Evolutionary conservation across 2,329 filamentous ascomycete species (phyloP), one percentile per base, ranked within the genome.

Genomic region (Scorias spongiosa): DNA sequence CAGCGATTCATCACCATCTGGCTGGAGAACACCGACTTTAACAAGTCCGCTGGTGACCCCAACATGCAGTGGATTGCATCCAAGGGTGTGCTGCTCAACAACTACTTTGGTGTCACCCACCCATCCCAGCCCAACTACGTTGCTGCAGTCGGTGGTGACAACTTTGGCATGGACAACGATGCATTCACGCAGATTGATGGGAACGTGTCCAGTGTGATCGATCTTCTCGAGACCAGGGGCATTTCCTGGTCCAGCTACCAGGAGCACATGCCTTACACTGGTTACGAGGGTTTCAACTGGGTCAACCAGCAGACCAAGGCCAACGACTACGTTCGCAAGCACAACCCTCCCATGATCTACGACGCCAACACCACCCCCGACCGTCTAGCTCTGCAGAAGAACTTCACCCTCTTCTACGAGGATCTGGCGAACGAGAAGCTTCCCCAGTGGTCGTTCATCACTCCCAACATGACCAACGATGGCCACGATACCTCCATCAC

Each of bases 291-390:
- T 2, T 50, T 49, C 17, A 66, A 64, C 0, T 84, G 68, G 58
- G 68, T 75, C 44, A 85, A 86, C 62, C 76, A 76, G 50, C 48
- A 75, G 51, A 83, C 72, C 2, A 72, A 74, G 28, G 70, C 72
- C 41, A 83, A 87, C 54, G 76, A 81, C 64, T 91, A 91, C 58
- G 83, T 89, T 7, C 78, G 85, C 57, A 89, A 91, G 66, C 84
- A 91, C 66, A 86, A 88, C 57, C 70, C 66, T 39, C 65, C 56
- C 12, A 66, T 88, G 45, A 67, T 81, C 44, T 84, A 76, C 63
- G 72, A 86, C 58, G 75, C 73, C 30, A 72, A 79, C 46, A 66
- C 70, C 42, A 72, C 70, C 41, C 60, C 69, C 26, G 68, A 75
- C 15, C 78, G 82, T 20, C 67, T 84, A 1, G 70, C 73, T 5